Evolutionary conservation across 768 basidiomycete genomes (phyloP).

Genomic region (Suillus occidentalis): DNA sequence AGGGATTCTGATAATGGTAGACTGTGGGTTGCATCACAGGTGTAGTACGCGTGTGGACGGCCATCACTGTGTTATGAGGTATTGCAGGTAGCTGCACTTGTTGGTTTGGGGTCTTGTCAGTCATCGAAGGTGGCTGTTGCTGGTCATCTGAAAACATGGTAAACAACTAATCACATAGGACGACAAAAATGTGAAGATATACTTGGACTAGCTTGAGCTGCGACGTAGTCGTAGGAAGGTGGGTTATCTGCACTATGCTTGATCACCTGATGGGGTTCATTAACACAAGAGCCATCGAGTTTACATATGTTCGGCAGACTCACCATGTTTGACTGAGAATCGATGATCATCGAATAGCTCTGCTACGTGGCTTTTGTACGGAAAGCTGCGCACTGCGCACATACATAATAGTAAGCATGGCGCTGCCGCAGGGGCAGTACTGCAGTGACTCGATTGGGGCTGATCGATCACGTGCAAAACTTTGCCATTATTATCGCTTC

Average conservation of each 20-base stretch:
- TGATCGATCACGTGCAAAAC: constrained; percentile 28
- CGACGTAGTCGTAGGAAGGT: constrained; percentile 48
- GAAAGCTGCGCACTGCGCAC: constrained; percentile 19
- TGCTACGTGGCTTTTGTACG: constrained; percentile 8
- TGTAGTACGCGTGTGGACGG: constrained; percentile 22
- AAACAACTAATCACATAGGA: background rate
- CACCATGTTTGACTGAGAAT: constrained; percentile 29
- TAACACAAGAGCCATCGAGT: background rate
- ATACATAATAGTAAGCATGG: background rate
- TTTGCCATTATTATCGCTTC: constrained; percentile 9
- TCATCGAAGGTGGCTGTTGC: background rate
- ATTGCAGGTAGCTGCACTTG: constrained; percentile 11
- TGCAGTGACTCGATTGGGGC: background rate
- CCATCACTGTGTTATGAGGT: constrained; percentile 14
- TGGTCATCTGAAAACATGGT: constrained; percentile 11
- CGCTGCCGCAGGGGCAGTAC: background rate
- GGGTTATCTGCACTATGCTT: constrained; percentile 37
- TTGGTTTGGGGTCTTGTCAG: constrained; percentile 17
- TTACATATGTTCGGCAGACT: background rate
- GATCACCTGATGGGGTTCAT: background rate
- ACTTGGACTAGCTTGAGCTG: constrained; percentile 30
- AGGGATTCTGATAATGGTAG: constrained; percentile 69
- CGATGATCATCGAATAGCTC: constrained; percentile 23
- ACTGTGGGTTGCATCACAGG: constrained; percentile 48
- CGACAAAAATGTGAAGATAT: constrained; percentile 12